Evolutionary conservation across 2,329 filamentous ascomycete species (phyloP), one percentile per base, ranked within the genome.

Genomic region (Ustulina deusta): DNA sequence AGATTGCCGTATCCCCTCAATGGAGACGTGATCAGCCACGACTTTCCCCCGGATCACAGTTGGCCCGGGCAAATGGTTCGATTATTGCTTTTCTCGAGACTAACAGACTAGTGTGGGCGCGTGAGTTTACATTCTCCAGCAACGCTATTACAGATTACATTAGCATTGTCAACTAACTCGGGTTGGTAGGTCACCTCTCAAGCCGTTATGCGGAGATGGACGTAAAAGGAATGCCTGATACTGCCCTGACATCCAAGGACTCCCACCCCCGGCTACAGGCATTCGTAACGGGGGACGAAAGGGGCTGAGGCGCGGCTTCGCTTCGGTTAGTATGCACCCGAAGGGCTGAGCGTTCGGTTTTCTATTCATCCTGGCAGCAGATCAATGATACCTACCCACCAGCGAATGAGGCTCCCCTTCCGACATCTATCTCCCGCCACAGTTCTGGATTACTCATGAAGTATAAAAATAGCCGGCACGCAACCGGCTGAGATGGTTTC

Each of bases 21-120:
- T n/a, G 27, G 17, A 51, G 52, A 52, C 32, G 6, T 29, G 55
- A 64, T 64, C 51, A 68, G 61, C 56, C 61, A 32, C 56, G 48
- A 55, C 56, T 34, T 22, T 27, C 32, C 44, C 36, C 40, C 55
- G 65, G 65, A 56, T 57, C 42, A 40, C 61, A 52, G 34, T 32
- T 54, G 62, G 51, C 48, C 62, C 51, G 62, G 29, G 42, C 38
- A 54, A 36, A 61, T 68, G 61, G 65, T 58, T 54, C 62, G 57
- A 62, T 68, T 59, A 65, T 69, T 69, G 62, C 62, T 66, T 69
- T 69, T 69, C 29, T 49, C 22, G 38, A 63, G 29, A 34, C 40
- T 29, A 42, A 34, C 34, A 42, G 60, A 49, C 54, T 55, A 29
- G 46, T 11, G 7, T 15, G 13, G 58, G 63, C 57, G 51, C 48